Conservation (phyloP, 768 basidiomycete genomes). For the Tulasnella sp. region DNA sequence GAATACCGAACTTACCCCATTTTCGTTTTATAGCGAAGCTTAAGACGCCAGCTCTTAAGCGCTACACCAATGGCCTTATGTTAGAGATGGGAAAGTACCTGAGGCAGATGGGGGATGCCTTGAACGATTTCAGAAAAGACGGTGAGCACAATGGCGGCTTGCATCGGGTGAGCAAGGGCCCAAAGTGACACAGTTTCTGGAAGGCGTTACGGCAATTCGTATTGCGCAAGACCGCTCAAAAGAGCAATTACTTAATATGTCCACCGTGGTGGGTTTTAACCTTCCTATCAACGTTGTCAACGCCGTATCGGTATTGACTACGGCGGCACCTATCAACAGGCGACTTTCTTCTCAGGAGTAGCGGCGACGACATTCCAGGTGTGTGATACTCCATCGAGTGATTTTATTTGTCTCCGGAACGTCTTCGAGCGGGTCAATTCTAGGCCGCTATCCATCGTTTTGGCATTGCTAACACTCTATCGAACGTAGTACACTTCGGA, state of each 20-base stretch:
- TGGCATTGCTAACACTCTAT: neutral
- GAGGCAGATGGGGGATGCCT: conserved; percentile 64
- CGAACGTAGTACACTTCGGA: conserved; percentile 7
- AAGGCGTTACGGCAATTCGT: conserved; percentile 75
- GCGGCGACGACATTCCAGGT: conserved; percentile 20
- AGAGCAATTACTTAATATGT: conserved; percentile 30
- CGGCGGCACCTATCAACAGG: neutral
- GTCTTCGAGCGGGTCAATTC: neutral
- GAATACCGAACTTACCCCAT: neutral
- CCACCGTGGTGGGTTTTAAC: conserved; percentile 22
- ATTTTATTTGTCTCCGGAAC: neutral
- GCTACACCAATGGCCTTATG: conserved; percentile 67
- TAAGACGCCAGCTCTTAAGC: conserved; percentile 68
- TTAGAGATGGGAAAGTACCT: conserved; percentile 73
- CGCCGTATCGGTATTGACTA: neutral
- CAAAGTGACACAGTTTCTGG: neutral
- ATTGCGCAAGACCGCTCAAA: conserved; percentile 27
- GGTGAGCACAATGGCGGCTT: conserved; percentile 47
- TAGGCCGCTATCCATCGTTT: no score
- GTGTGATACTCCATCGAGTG: neutral
- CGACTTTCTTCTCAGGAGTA: conserved; percentile 24
- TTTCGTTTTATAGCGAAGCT: conserved; percentile 59
- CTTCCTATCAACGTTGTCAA: neutral
- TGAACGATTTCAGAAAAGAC: conserved; percentile 74
- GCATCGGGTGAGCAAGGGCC: neutral